Percentiles rank a stretch among this genome's conserved stretches.
Evolutionary conservation across 371 early-diverging fungal species (phyloP).

Genomic region (Syncephalis fuscata): DNA sequence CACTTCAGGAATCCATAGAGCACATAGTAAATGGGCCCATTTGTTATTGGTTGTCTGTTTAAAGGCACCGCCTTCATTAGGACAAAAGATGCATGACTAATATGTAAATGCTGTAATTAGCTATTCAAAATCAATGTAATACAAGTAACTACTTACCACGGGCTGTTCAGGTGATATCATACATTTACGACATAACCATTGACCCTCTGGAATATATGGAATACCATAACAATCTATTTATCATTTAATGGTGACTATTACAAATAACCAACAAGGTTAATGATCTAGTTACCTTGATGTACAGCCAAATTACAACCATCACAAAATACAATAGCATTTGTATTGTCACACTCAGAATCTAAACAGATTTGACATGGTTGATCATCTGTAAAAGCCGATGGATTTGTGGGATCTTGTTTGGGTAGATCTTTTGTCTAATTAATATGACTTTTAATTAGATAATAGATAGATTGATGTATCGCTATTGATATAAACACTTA

Average conservation of each 20-base stretch:
- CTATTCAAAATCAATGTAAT: neutral
- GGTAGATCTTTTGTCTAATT: constrained; percentile 35
- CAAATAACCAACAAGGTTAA: neutral
- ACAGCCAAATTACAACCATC: constrained; percentile 98
- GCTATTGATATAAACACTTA: constrained; percentile 11
- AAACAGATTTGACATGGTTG: constrained; percentile 87
- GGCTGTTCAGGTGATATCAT: constrained; percentile 81
- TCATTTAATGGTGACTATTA: constrained; percentile 1
- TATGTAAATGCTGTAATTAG: neutral
- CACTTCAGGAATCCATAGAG: constrained; percentile 94
- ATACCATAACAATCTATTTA: constrained; percentile 94
- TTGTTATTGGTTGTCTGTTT: constrained; percentile 83
- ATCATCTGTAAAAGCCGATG: constrained; percentile 19
- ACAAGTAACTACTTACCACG: constrained; percentile 22
- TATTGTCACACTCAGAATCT: constrained; percentile 90
- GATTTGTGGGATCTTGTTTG: constrained; percentile 11
- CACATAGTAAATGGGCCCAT: constrained; percentile 96
- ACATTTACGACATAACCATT: constrained; percentile 97
- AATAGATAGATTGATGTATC: neutral
- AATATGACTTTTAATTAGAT: neutral
- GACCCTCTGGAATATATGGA: constrained; percentile 97
- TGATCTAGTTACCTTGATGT: constrained; percentile 61
- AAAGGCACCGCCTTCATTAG: constrained; percentile 88
- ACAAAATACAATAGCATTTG: constrained; percentile 97
- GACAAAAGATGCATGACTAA: constrained; percentile 42